Base-by-base conservation (phyloP, 352 stramenopile species). In the Phytophthora fragariae region DNA sequence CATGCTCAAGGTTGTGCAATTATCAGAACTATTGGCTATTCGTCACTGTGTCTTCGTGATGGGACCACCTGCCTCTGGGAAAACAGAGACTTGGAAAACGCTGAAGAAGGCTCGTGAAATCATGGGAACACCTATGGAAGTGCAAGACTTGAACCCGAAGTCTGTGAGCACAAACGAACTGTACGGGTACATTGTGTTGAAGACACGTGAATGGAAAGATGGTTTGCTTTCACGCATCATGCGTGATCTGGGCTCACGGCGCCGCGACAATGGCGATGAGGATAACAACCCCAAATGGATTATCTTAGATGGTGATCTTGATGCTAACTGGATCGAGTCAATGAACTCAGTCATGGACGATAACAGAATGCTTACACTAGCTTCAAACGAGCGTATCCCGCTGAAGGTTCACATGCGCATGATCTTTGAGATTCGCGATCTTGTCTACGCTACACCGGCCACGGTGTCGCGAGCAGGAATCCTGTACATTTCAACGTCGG, bases 341-440 rank as follows among this genome's bases (percentile, higher is more conserved):
- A 99, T 99, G 96, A 98, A 98, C 81, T 98, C 93, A 3, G 94
- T 99, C 55, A 98, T 99, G 96, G 97, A 99, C 71, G 97, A 99
- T 65, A 99, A 99, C 72, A 87, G 93, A 37, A 98, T 98, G 93
- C 92, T 99, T 17, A 99, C 97, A 15, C 78, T 99, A 10, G 97
- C 96, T 5, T 99, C 94, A 1, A 99, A 99, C 72, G 97, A 99
- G 78, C 92, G 97, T 64, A 99, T 99, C 65, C 97, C 97, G 15
- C 82, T 99, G 14, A 98, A 98, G 73, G 83, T 92, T 19, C 92
- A 99, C 79, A 99, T 99, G 96, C 83, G 93, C 49, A 97, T 99
- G 92, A 98, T 99, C 68, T 99, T 99, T 72, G 97, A 99, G 79
- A 98, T 99, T 70, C 88, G 95, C 27, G 95, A 98, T 82, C 84